phyloP scores from a whole-genome alignment of 352 stramenopile species.

The Phytophthora brassicae region DNA sequence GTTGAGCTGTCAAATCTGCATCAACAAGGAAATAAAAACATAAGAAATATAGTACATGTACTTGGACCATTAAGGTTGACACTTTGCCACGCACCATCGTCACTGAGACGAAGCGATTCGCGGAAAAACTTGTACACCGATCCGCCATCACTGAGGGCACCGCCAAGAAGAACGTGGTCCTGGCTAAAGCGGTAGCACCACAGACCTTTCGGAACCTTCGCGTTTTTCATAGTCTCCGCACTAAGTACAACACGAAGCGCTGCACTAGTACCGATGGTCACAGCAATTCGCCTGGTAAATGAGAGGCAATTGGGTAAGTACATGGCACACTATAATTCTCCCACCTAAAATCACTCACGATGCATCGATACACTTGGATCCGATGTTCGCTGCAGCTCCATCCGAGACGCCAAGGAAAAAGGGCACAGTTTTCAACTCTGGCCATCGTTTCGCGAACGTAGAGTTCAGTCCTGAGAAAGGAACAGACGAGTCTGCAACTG shows the following conservation, averaged over 20 bases:
- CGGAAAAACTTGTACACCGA: conserved; percentile 93
- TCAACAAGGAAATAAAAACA: background rate
- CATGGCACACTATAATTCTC: background rate
- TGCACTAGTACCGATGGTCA: conserved; percentile 94
- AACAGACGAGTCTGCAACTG: conserved; percentile 64
- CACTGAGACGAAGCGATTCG: conserved; percentile 62
- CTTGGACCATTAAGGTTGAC: background rate
- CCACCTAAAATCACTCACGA: conserved; percentile 39
- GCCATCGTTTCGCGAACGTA: conserved; percentile 68
- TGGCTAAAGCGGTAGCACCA: conserved; percentile 94
- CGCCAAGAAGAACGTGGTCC: conserved; percentile 89
- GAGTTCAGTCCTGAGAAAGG: conserved; percentile 58
- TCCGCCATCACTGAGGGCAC: conserved; percentile 96
- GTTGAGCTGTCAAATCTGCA: conserved; percentile 26
- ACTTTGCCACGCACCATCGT: conserved; percentile 42
- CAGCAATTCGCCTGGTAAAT: conserved; percentile 79
- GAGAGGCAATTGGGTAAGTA: conserved; percentile 1
- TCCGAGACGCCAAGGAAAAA: conserved; percentile 93
- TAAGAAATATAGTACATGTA: too few species aligned
- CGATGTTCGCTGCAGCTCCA: conserved; percentile 93
- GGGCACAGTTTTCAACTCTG: conserved; percentile 57
- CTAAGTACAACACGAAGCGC: conserved; percentile 90
- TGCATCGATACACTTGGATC: conserved; percentile 89
- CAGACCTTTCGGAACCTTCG: conserved; percentile 86
- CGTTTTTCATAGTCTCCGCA: conserved; percentile 41